Conservation (phyloP, 2,329 filamentous ascomycete genomes). For the Aspergillus pseudotamarii region DNA sequence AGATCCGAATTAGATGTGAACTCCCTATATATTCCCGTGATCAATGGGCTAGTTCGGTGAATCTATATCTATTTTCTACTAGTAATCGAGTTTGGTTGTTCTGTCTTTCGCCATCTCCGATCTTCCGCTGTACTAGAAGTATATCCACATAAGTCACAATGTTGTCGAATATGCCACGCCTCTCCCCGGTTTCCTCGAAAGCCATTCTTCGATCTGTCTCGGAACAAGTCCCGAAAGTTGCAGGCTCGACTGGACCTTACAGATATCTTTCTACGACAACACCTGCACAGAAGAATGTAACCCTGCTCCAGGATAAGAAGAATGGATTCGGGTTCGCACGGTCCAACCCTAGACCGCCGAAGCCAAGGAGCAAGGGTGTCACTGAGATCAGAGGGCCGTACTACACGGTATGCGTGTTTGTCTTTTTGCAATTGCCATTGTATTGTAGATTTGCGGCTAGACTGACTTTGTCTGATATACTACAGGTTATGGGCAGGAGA, state of each 20-base stretch:
- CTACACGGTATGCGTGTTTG: conserved; percentile 46
- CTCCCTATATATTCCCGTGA: background rate
- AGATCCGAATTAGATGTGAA: background rate
- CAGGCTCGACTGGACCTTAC: conserved; percentile 8
- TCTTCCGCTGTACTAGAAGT: background rate
- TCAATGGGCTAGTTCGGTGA: background rate
- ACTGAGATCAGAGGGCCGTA: conserved; percentile 61
- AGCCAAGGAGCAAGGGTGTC: conserved; percentile 54
- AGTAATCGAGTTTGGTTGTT: background rate
- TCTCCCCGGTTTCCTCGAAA: conserved; percentile 7
- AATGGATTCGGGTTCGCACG: conserved; percentile 55
- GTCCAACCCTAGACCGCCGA: conserved; percentile 52
- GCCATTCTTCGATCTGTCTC: conserved; percentile 7
- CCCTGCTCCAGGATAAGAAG: conserved; percentile 53
- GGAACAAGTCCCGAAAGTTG: conserved; percentile 14
- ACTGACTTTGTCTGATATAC: background rate
- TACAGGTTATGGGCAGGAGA: conserved; percentile 53
- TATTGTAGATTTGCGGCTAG: background rate
- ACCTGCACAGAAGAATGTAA: conserved; percentile 22
- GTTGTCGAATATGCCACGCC: conserved; percentile 6
- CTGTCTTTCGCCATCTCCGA: background rate
- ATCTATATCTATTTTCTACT: background rate
- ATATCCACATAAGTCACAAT: conserved; percentile 8
- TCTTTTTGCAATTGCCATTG: background rate
- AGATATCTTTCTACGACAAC: conserved; percentile 25